Evolutionary conservation across 2,329 filamentous ascomycete species (phyloP), one percentile per base, ranked within the genome.

Genomic region (Xylaria digitata): DNA sequence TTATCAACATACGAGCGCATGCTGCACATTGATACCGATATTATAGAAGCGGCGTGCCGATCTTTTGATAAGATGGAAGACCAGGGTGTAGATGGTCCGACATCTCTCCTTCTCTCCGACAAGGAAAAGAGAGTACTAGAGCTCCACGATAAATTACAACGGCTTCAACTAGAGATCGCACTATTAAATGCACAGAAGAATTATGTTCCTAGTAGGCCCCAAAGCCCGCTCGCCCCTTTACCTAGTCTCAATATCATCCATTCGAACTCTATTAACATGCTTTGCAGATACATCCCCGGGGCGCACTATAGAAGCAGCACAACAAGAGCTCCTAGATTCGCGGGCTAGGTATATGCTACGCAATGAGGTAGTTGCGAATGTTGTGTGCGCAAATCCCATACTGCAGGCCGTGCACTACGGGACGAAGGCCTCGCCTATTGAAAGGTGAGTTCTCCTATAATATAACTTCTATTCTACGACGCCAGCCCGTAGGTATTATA

Each of bases 381-480:
- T 92, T 60, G 79, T 96, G 71, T 87, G 88, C 72, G 89, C 89
- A 63, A 90, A 93, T 73, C 92, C 93, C 7, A 89, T 92, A 46
- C 82, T 96, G 64, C 92, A 92, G 74, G 90, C 93, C 6, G 88
- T 95, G 45, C 92, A 96, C 77, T 82, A 86, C 66, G 89, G 89
- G 49, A 86, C 86, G 13, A 84, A 87, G 66, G 86, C 88, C 19
- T 87, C 88, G 1, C 86, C 87, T 50, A 83, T 89, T 59, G 92
- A 96, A 79, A 87, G 88, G 92, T 92, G 83, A 45, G 78, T 67
- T 17, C 17, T 37, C 46, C 49, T 59, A 46, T 21, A 9, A 15
- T n/a, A 48, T 19, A 26, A 32, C 60, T 21, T 49, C 13, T 40
- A 9, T 37, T 43, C 30, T 26, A n/a, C 37, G 15, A 30, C 61